Conservation (phyloP, 495 filamentous ascomycete genomes). For the Hyaloscypha hepaticicola region DNA sequence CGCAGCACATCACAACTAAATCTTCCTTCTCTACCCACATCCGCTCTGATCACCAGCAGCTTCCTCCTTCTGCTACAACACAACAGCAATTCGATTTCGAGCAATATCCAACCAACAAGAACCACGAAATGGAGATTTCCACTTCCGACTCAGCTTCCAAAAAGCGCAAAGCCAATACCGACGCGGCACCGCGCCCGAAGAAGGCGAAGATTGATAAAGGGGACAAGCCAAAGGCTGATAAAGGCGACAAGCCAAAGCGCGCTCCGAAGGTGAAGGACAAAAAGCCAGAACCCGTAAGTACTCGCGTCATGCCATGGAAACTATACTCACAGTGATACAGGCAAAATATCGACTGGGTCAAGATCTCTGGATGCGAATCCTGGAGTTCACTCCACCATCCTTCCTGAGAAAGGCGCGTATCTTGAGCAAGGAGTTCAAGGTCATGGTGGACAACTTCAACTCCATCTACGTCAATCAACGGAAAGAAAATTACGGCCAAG, state of each 20-base stretch:
- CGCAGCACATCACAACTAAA: background rate
- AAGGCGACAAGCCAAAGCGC: constrained; percentile 8
- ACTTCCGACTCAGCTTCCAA: background rate
- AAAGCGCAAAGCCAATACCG: constrained; percentile 19
- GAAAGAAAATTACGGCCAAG: constrained; percentile 29
- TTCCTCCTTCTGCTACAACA: background rate
- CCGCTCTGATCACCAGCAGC: background rate
- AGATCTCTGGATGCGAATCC: constrained; percentile 29
- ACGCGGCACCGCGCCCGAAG: background rate
- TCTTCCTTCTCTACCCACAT: background rate
- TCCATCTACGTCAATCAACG: constrained; percentile 30
- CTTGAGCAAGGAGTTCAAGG: constrained; percentile 20
- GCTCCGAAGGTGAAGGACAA: constrained; percentile 10
- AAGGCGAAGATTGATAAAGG: constrained; percentile 14
- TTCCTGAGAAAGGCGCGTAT: constrained; percentile 30
- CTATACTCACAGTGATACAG: background rate
- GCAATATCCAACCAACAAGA: background rate
- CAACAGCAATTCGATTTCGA: background rate
- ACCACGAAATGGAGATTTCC: background rate
- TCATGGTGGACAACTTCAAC: constrained; percentile 20
- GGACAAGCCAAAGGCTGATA: constrained; percentile 13
- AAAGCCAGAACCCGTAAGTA: constrained; percentile 19
- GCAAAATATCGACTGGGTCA: background rate
- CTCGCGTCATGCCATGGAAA: background rate
- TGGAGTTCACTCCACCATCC: constrained; percentile 30